Conservation (phyloP, 2,329 filamentous ascomycete genomes). For the Sordariomycetes sp. region DNA sequence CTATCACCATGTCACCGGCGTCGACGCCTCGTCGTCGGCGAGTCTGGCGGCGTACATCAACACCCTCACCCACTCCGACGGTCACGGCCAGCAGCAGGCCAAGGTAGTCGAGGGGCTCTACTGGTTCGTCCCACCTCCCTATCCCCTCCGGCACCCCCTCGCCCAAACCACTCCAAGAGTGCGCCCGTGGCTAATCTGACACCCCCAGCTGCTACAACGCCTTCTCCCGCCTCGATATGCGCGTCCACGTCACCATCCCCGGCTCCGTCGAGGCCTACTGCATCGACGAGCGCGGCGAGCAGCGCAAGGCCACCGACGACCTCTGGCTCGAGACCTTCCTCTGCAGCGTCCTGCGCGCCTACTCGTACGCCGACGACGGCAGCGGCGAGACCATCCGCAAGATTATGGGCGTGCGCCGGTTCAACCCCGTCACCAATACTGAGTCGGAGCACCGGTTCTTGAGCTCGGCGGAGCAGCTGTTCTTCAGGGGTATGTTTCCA, state of each 20-base stretch:
- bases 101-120: conserved; percentile 93
- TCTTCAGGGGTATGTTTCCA: conserved; percentile 62
- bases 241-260: conserved; percentile 92
- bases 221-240: conserved; percentile 95
- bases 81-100: conserved; percentile 53
- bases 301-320: conserved; percentile 82
- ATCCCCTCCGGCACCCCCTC: neutral
- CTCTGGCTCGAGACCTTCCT: conserved; percentile 97
- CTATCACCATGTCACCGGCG: conserved; percentile 95
- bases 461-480: conserved; percentile 84
- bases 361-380: conserved; percentile 92
- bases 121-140: conserved; percentile 47
- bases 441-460: conserved; percentile 95
- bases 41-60: conserved; percentile 98
- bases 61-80: conserved; percentile 79
- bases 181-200: neutral
- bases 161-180: neutral
- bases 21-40: conserved; percentile 94
- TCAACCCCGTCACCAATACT: conserved; percentile 97
- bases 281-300: conserved; percentile 91
- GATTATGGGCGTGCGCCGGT: conserved; percentile 91
- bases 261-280: conserved; percentile 96
- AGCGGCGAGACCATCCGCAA: conserved; percentile 90
- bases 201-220: conserved; percentile 79
- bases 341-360: conserved; percentile 85